Evolutionary conservation across 225 moss, liverwort and hornwort species (phyloP), one percentile per base, ranked within the genome.

Genomic region (Marchantia polymorpha): DNA sequence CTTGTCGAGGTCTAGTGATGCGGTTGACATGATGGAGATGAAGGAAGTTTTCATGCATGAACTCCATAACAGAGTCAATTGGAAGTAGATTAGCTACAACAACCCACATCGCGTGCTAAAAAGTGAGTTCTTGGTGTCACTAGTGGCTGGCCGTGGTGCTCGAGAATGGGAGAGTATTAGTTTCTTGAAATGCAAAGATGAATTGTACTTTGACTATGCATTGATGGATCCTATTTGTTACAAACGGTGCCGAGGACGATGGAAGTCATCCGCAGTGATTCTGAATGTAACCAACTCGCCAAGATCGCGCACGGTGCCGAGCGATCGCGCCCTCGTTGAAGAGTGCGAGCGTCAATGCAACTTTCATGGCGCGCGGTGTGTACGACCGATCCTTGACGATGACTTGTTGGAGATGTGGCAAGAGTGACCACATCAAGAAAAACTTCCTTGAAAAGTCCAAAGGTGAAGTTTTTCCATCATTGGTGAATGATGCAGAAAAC

Each of bases 111-210:
- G 67, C 82, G 51, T 69, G 77, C 17, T 82, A 64, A 25, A 77
- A 56, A 82, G 71, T 82, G 17, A 82, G 82, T 60, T 82, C 82
- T 46, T 82, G 82, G 82, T 82, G 82, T 69, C 76, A 82, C 77
- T 77, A 78, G 27, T 82, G 82, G 82, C 72, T 82, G 59, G 53
- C 69, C 17, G 20, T 77, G 15, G 69, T 59, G 48, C 46, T 55
- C 10, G 54, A 39, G 54, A 76, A 17, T 19, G 6, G 10, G 46
- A 27, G 27, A 82, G 27, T 60, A 70, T 61, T n/a, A 77, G 59
- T 26, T 82, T 82, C 77, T 70, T 60, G 27, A 70, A 61, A n/a
- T 22, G 26, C n/a, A 77, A 82, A 26, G 77, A 72, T 8, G 69
- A 71, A 82, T 82, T 22, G 49, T 78, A 19, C 77, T 82, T 39